These are phyloP conservation scores for Euphrasia confusa DNA, from an alignment of 257 asterid genomes.

Conservation along the genomic window DNA sequence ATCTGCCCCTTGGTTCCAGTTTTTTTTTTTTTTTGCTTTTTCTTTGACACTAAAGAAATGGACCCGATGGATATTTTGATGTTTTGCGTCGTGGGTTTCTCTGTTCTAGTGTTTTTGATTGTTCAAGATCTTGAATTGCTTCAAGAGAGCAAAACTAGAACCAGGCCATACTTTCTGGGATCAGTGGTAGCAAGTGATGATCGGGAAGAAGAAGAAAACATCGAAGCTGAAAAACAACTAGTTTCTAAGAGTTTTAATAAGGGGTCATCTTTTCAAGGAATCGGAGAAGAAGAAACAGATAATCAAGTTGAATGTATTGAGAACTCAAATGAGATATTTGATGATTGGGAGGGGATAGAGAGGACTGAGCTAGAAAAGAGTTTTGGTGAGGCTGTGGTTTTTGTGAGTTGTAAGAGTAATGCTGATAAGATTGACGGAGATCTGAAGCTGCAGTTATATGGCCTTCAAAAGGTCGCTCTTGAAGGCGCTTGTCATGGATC, in stretches of 20 bases:
- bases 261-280: background rate
- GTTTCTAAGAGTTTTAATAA: background rate
- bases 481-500: slow-evolving; percentile 53
- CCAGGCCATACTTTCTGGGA: background rate
- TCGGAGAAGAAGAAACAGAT: background rate
- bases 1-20: background rate
- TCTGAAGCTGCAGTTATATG: slow-evolving; percentile 40
- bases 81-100: slow-evolving; percentile 27
- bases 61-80: slow-evolving; percentile 22
- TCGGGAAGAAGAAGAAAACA: slow-evolving; percentile 5
- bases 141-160: background rate
- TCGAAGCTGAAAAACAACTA: background rate
- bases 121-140: slow-evolving; percentile 8
- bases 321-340: slow-evolving; percentile 4
- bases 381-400: slow-evolving; percentile 62
- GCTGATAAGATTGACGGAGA: slow-evolving; percentile 32
- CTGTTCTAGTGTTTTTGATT: slow-evolving; percentile 22
- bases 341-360: slow-evolving; percentile 81
- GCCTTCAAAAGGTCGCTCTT: slow-evolving; percentile 55
- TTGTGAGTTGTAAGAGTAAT: slow-evolving; percentile 36
- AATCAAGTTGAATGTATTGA: background rate
- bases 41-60: slow-evolving; percentile 15
- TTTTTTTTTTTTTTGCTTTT: background rate
- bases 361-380: slow-evolving; percentile 57
- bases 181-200: background rate